Percentiles rank a stretch among this genome's conserved stretches.
phyloP scores from a whole-genome alignment of 192 early-diverging fungal genomes.

The Lobulomyces angularis region DNA sequence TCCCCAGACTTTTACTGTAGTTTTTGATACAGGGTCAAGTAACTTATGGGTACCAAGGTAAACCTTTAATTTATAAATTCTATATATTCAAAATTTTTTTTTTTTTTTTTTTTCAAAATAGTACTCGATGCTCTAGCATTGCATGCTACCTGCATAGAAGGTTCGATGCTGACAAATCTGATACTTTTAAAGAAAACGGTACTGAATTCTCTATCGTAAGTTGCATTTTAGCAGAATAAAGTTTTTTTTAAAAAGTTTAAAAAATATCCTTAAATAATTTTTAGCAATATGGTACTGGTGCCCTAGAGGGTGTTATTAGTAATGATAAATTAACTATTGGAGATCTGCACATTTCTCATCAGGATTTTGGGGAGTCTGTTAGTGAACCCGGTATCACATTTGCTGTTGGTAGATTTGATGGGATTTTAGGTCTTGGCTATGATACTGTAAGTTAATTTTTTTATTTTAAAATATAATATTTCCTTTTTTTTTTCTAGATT shows the following conservation, averaged over 20 bases:
- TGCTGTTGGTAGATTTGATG: slow-evolving; percentile 90
- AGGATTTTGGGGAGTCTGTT: slow-evolving; percentile 90
- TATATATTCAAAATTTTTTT: not conserved
- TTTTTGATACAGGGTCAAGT: slow-evolving; percentile 85
- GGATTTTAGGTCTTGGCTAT: slow-evolving; percentile 88
- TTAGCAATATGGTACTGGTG: slow-evolving; percentile 85
- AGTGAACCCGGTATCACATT: slow-evolving; percentile 95
- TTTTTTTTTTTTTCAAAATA: not conserved
- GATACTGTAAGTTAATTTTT: no score
- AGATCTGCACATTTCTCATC: slow-evolving; percentile 50
- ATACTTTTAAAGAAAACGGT: slow-evolving; percentile 72
- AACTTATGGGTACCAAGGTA: slow-evolving; percentile 66
- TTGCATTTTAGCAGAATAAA: no score
- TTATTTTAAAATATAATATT: no score
- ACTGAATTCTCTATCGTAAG: slow-evolving; percentile 91
- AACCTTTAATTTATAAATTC: slow-evolving; percentile 73
- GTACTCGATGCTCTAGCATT: slow-evolving; percentile 84
- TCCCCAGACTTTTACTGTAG: slow-evolving; percentile 78
- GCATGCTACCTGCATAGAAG: slow-evolving; percentile 88
- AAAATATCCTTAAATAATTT: no score
- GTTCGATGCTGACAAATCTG: slow-evolving; percentile 74
- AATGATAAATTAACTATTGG: slow-evolving; percentile 65
- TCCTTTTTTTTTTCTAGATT: slow-evolving; percentile 59
- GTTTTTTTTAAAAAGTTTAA: no score
- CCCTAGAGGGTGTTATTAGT: slow-evolving; percentile 89